These are phyloP conservation scores for Vitellaria paradoxa DNA, from an alignment of 179 eudicot genomes.

Conservation along the genomic window DNA sequence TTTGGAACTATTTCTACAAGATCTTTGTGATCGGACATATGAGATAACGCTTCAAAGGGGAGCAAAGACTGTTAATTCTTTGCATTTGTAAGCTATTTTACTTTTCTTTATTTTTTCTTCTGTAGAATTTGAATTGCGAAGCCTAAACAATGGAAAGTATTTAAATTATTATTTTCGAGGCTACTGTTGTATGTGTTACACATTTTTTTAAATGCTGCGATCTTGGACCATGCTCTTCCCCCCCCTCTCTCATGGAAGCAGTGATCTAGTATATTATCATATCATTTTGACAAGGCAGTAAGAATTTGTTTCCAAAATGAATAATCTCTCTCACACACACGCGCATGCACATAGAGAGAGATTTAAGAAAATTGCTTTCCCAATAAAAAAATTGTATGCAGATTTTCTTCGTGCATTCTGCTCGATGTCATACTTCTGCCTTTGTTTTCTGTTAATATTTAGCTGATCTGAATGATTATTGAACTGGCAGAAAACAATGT, in stretches of 20 bases:
- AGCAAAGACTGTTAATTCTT: conserved; percentile 83
- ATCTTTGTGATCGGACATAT: conserved; percentile 80
- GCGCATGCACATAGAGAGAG: background rate
- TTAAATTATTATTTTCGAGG: background rate
- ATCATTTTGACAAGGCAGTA: background rate
- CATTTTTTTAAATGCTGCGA: background rate
- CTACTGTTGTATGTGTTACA: background rate
- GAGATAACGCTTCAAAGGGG: conserved; percentile 78
- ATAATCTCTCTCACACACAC: background rate
- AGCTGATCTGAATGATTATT: background rate
- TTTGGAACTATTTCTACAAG: conserved; percentile 81
- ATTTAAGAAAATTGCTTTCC: background rate
- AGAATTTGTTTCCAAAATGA: background rate
- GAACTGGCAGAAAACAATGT: conserved; percentile 52
- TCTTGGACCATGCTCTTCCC: background rate
- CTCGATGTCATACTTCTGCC: background rate
- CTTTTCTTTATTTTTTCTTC: background rate
- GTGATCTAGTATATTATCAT: background rate
- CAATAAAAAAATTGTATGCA: background rate
- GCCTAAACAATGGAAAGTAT: background rate
- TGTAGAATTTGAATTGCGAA: background rate
- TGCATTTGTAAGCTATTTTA: conserved; percentile 75
- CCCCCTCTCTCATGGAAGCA: no score
- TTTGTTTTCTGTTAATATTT: background rate
- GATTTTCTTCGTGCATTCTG: background rate